Evolutionary conservation across 2,329 filamentous ascomycete species (phyloP).

Genomic region (Neopestalotiopsis rosae): DNA sequence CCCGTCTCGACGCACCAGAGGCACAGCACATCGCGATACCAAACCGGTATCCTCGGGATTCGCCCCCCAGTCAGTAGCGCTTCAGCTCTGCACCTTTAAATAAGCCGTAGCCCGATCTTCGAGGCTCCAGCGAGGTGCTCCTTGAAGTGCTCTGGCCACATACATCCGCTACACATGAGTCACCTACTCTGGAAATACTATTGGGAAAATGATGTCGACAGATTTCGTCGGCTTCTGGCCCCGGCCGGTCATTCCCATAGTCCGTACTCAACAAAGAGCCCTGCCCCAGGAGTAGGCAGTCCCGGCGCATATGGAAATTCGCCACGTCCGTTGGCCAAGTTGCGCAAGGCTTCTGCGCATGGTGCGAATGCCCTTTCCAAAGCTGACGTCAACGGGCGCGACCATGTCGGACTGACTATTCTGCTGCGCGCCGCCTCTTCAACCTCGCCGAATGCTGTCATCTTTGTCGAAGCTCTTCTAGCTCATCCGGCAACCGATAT

Average conservation of each 20-base stretch:
- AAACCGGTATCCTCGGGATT: conserved; percentile 20
- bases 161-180: conserved; percentile 75
- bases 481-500: conserved; percentile 85
- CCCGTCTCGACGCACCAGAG: background rate
- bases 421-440: conserved; percentile 86
- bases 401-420: conserved; percentile 80
- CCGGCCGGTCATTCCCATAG: conserved; percentile 64
- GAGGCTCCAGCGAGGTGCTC: conserved; percentile 88
- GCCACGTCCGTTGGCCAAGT: conserved; percentile 54
- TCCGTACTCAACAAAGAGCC: conserved; percentile 60
- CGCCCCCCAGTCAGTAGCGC: conserved; percentile 31
- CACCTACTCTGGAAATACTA: conserved; percentile 96
- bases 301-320: conserved; percentile 52
- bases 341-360: conserved; percentile 58
- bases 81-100: conserved; percentile 76
- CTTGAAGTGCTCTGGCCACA: conserved; percentile 57
- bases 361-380: conserved; percentile 51
- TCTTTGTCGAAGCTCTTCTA: conserved; percentile 80
- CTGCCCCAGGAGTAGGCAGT: conserved; percentile 44
- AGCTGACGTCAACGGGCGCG: conserved; percentile 83
- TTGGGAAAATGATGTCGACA: conserved; percentile 96
- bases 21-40: background rate
- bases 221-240: conserved; percentile 87
- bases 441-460: conserved; percentile 67
- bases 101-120: conserved; percentile 75